Conservation (phyloP, 495 filamentous ascomycete genomes). For the Aspergillus biplanus region DNA sequence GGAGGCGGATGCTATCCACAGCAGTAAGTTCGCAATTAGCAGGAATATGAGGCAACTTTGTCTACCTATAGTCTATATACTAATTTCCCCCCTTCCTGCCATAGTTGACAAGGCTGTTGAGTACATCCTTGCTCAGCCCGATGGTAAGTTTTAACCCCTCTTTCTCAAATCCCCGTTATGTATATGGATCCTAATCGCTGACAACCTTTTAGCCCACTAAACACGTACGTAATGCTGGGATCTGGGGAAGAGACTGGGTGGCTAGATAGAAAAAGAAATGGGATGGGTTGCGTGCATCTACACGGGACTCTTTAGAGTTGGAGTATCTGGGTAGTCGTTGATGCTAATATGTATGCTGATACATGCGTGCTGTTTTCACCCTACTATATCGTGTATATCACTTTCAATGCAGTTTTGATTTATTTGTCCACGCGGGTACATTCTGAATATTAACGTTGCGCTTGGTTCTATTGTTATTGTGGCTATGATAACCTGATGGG, state of each 20-base stretch:
- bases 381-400: slow-evolving; percentile 54
- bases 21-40: slow-evolving; percentile 66
- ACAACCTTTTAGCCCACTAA: slow-evolving; percentile 44
- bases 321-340: slow-evolving; percentile 29
- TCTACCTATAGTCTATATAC: slow-evolving; percentile 7
- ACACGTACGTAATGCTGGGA: slow-evolving; percentile 40
- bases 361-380: slow-evolving; percentile 42
- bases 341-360: slow-evolving; percentile 47
- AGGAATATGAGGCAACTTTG: neutral
- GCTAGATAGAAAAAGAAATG: slow-evolving; percentile 46
- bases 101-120: slow-evolving; percentile 93
- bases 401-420: slow-evolving; percentile 47
- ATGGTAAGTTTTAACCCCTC: slow-evolving; percentile 54
- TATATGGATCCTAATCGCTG: slow-evolving; percentile 14
- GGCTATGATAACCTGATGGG: neutral
- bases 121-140: slow-evolving; percentile 94
- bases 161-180: neutral
- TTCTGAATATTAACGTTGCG: neutral
- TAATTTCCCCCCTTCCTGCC: slow-evolving; percentile 29
- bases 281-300: slow-evolving; percentile 39
- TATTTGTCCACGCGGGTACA: slow-evolving; percentile 1
- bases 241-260: slow-evolving; percentile 29
- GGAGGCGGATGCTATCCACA: slow-evolving; percentile 95
- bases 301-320: slow-evolving; percentile 25
- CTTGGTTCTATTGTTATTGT: neutral